Evolutionary conservation across 164 flowering plant genomes (phyloP), one percentile per base, ranked within the genome.

Genomic region (Aristolochia californica): DNA sequence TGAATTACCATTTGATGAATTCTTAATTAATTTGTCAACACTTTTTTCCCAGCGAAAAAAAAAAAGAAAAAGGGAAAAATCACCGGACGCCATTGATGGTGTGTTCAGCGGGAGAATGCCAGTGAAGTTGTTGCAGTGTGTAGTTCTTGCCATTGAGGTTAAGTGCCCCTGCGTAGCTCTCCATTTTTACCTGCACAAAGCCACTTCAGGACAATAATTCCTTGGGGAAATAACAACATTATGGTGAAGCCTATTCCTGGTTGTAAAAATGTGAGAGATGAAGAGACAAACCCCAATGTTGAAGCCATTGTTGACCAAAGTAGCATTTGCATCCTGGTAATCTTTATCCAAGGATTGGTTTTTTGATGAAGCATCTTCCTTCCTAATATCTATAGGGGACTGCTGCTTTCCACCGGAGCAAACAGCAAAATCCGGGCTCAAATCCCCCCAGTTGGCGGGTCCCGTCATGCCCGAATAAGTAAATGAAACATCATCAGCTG

Each of bases 61-160:
- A 56, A 11, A 56, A 24, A 26, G 18, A 16, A n/a, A 4, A 15
- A 28, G n/a, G 13, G 16, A 45, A 5, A 25, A 34, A 24, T 28
- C 38, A 63, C 66, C 59, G 53, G 21, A 28, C 25, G 13, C 86
- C 86, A 25, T 83, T 59, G 45, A 83, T 50, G 1, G 54, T 63
- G 61, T 85, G 91, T 65, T 85, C 91, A 0, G 86, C 76, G 50
- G 88, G 91, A 57, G 75, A 34, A 62, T 83, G 91, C 83, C 83
- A 83, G 56, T 80, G 86, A 73, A 81, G 57, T 53, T 77, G 79
- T 61, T 59, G 58, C 60, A 81, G 58, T 23, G 59, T 53, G 52
- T 74, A 79, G 51, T 59, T 72, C 71, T 74, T 78, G 16, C 77
- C 79, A 57, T 75, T 62, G 11, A 78, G 18, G 8, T 5, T 49